Conservation (phyloP, 208 protist genomes). For the Leishmania guyanensis region DNA sequence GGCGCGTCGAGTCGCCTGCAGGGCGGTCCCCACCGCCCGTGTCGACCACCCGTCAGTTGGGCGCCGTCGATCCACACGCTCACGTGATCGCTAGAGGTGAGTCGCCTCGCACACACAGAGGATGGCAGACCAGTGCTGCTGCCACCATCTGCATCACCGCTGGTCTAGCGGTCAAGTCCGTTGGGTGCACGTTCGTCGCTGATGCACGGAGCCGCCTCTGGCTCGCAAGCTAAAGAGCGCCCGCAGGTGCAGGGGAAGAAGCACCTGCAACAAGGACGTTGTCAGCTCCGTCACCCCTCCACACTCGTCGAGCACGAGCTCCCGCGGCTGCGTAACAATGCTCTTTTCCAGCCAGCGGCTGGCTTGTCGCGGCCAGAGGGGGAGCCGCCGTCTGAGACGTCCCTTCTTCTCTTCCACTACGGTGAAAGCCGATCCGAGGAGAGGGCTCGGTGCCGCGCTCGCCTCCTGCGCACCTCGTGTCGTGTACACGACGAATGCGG, state of each 20-base stretch:
- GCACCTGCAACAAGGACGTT: slow-evolving; percentile 28
- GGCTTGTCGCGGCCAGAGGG: slow-evolving; percentile 21
- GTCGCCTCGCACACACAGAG: not conserved
- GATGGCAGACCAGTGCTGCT: not conserved
- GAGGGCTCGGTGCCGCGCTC: not conserved
- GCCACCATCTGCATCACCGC: slow-evolving; percentile 3
- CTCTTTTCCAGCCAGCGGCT: not conserved
- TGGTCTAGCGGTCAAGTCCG: slow-evolving; percentile 7
- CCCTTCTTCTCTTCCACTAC: too few relatives aligned
- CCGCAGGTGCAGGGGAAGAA: slow-evolving; percentile 8
- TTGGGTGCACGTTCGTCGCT: not conserved
- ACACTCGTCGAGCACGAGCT: slow-evolving; percentile 14
- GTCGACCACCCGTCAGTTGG: not conserved
- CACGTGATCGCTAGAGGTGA: not conserved
- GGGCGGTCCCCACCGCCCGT: not conserved
- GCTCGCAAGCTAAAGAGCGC: slow-evolving; percentile 12
- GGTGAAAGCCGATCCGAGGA: not conserved
- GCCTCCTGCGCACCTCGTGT: too few relatives aligned
- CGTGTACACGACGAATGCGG: too few relatives aligned
- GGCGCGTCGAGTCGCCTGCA: not conserved
- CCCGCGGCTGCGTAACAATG: too few relatives aligned
- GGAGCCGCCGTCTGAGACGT: too few relatives aligned
- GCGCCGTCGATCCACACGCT: slow-evolving; percentile 15
- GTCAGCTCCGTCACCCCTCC: slow-evolving; percentile 26
- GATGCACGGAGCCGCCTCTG: not conserved